Evolutionary conservation across 352 stramenopile genomes (phyloP).

Genomic region (Phytophthora fragariae): DNA sequence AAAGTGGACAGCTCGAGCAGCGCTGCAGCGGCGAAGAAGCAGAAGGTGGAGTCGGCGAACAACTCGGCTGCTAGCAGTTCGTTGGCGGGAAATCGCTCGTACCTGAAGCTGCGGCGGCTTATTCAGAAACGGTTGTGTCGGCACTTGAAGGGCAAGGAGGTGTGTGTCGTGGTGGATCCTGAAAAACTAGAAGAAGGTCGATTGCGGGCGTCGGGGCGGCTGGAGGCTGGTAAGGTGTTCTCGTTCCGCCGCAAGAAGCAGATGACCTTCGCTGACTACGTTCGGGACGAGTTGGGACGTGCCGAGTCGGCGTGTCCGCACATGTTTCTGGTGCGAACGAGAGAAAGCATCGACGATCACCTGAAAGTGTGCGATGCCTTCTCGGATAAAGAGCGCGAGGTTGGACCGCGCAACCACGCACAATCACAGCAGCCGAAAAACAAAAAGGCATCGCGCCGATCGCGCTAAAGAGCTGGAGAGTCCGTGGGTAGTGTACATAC

Average conservation of each 20-base stretch:
- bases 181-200: slow-evolving; percentile 18
- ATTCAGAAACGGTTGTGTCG: slow-evolving; percentile 66
- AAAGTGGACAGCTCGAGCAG: slow-evolving; percentile 19
- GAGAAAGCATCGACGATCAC: slow-evolving; percentile 77
- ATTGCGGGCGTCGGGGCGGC: slow-evolving; percentile 55
- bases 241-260: slow-evolving; percentile 57
- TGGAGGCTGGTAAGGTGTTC: slow-evolving; percentile 69
- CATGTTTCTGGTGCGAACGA: slow-evolving; percentile 66
- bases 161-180: slow-evolving; percentile 53
- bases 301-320: slow-evolving; percentile 70
- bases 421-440: background rate
- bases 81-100: slow-evolving; percentile 38
- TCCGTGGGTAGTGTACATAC: slow-evolving; percentile 1
- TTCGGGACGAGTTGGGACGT: slow-evolving; percentile 49
- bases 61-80: slow-evolving; percentile 33
- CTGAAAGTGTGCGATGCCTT: slow-evolving; percentile 76
- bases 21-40: slow-evolving; percentile 18
- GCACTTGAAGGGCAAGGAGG: slow-evolving; percentile 70
- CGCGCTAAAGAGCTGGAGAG: slow-evolving; percentile 18
- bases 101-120: slow-evolving; percentile 68
- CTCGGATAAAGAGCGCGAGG: slow-evolving; percentile 56
- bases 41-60: slow-evolving; percentile 21
- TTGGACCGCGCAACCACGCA: slow-evolving; percentile 20
- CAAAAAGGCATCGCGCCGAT: slow-evolving; percentile 22
- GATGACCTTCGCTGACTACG: slow-evolving; percentile 71